Base-by-base conservation (phyloP, 306 rosid species). In the Citrullus mucosospermus region DNA sequence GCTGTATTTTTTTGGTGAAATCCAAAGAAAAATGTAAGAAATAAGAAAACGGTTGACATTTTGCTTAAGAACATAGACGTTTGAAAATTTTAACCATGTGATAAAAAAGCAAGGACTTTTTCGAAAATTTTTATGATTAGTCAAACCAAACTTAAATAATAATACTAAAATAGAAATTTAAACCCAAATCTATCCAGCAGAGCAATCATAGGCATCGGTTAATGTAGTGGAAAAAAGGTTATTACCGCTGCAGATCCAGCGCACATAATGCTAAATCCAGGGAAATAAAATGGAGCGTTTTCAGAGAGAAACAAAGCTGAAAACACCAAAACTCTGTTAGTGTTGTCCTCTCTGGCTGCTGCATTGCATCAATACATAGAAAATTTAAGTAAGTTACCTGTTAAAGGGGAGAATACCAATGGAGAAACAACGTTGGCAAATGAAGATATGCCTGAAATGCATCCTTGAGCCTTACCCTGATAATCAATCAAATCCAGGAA, bases 381-480 rank as follows among this genome's bases (percentile, higher is more conserved):
- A 76, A 63, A 68, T 72, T 61, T 36, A 38, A 65, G 28, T 2
- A 48, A 48, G 67, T 77, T 75, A 92, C 98, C 98, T 16, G 98
- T 92, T 81, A 94, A 82, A 74, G 98, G 98, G 83, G 97, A 89
- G 89, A 92, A 92, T 79, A 86, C 92, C 79, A 94, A 81, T 9
- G 98, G 98, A 83, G 97, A 90, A 60, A 90, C 87, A 51, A 90
- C 87, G 77, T 91, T 88, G 32, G 97, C 92, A 59, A 91, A 76
- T 55, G 98, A 89, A 81, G 91, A 89, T 87, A 95, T 86, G 85
- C 98, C 98, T 51, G 98, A 90, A 82, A 95, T 90, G 82, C 97
- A 95, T 75, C 98, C 98, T 84, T 91, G 97, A 77, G 97, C 98
- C 85, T 77, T 92, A 67, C 98, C 98, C 97, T 92, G 78, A 17